phyloP scores from a whole-genome alignment of 306 rosid species.

The Cucurbita ficifolia region DNA sequence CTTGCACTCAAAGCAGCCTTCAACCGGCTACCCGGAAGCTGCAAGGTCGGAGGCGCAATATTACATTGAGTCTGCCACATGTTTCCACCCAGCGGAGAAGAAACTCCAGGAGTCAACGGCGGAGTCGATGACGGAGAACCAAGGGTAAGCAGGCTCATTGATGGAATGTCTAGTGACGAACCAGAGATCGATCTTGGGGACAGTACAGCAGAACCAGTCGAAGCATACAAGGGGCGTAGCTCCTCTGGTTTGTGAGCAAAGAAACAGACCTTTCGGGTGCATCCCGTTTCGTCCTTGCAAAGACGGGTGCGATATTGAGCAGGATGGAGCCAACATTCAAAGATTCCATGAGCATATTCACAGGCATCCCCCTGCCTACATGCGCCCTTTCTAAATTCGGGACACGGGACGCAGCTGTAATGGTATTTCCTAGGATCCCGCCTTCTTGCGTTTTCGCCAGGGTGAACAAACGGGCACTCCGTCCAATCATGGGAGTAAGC shows the following conservation, averaged over 20 bases:
- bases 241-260: conserved; percentile 78
- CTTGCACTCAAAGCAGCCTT: conserved; percentile 40
- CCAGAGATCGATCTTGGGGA: conserved; percentile 46
- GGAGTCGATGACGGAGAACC: conserved; percentile 40
- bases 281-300: conserved; percentile 70
- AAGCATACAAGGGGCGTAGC: conserved; percentile 75
- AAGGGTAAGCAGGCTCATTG: conserved; percentile 30
- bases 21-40: conserved; percentile 45
- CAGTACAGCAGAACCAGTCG: conserved; percentile 78
- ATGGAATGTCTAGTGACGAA: conserved; percentile 35
- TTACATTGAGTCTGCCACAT: conserved; percentile 42
- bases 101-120: conserved; percentile 44
- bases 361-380: conserved; percentile 74
- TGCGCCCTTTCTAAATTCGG: conserved; percentile 63
- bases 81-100: conserved; percentile 36
- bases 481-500: conserved; percentile 97
- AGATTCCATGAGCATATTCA: conserved; percentile 83
- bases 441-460: conserved; percentile 84
- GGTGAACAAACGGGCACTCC: conserved; percentile 90
- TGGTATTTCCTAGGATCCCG: conserved; percentile 66
- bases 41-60: conserved; percentile 41
- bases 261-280: conserved; percentile 69
- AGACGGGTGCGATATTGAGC: conserved; percentile 81
- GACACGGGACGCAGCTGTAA: conserved; percentile 83
- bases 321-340: conserved; percentile 94